Percentiles rank a stretch among this genome's conserved stretches.
Evolutionary conservation across 2,329 filamentous ascomycete genomes (phyloP).

Genomic region (Sporothrix brunneoviolacea): DNA sequence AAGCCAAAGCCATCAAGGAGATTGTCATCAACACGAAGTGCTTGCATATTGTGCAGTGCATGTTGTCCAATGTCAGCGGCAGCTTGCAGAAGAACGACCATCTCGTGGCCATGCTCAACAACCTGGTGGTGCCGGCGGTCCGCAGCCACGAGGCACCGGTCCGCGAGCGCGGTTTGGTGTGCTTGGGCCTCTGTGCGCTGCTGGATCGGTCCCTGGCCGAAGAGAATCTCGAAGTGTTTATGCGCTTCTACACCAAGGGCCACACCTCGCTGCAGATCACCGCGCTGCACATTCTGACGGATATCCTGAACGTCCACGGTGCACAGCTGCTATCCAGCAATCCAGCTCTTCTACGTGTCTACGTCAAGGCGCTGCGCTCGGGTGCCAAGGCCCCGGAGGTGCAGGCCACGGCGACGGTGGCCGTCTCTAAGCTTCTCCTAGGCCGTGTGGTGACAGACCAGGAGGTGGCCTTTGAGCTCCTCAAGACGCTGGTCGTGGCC

Average conservation of each 20-base stretch:
- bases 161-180: slow-evolving; percentile 81
- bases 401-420: slow-evolving; percentile 72
- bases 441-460: slow-evolving; percentile 68
- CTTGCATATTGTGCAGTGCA: slow-evolving; percentile 92
- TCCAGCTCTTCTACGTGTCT: slow-evolving; percentile 73
- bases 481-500: slow-evolving; percentile 74
- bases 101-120: slow-evolving; percentile 97
- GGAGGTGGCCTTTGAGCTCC: slow-evolving; percentile 62
- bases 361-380: slow-evolving; percentile 71
- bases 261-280: slow-evolving; percentile 86
- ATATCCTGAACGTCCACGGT: slow-evolving; percentile 86
- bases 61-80: slow-evolving; percentile 87
- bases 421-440: slow-evolving; percentile 79
- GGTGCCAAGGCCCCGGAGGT: slow-evolving; percentile 62
- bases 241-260: slow-evolving; percentile 92
- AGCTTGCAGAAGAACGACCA: slow-evolving; percentile 84
- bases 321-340: slow-evolving; percentile 64
- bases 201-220: slow-evolving; percentile 86
- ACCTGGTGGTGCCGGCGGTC: slow-evolving; percentile 89
- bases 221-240: slow-evolving; percentile 86
- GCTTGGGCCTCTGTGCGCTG: slow-evolving; percentile 83
- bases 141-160: slow-evolving; percentile 89
- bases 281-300: slow-evolving; percentile 82
- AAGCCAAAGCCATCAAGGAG: slow-evolving; percentile 74
- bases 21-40: slow-evolving; percentile 99